Conservation (phyloP, 768 basidiomycete species). For the Cystobasidium tubakii region DNA sequence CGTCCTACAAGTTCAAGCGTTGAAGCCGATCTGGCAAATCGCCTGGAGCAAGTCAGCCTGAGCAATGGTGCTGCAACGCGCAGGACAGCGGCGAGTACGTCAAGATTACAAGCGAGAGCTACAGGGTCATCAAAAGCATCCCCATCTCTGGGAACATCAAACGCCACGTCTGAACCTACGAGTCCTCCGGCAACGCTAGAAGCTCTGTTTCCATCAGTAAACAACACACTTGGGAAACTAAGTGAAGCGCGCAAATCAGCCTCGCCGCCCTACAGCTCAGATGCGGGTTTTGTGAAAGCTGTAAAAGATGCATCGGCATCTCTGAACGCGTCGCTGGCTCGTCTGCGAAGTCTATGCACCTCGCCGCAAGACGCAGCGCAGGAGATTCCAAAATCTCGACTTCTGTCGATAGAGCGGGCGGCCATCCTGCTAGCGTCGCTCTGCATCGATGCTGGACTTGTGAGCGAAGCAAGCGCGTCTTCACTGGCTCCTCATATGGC, state of each 20-base stretch:
- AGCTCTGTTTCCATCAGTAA: not conserved
- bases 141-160: not conserved
- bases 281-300: not conserved
- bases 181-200: not conserved
- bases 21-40: slow-evolving; percentile 1
- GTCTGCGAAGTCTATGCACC: not conserved
- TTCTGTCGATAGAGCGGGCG: slow-evolving; percentile 13
- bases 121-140: not conserved
- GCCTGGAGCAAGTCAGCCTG: not conserved
- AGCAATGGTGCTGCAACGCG: not conserved
- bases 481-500: not conserved
- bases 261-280: not conserved
- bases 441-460: slow-evolving; percentile 4
- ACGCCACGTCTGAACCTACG: not conserved
- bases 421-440: slow-evolving; percentile 9
- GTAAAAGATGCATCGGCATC: slow-evolving; percentile 3
- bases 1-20: not conserved
- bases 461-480: not conserved
- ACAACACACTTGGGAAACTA: not conserved
- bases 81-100: not conserved
- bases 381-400: not conserved
- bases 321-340: not conserved
- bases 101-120: not conserved
- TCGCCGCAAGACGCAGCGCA: not conserved
- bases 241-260: not conserved